phyloP scores from a whole-genome alignment of 495 filamentous ascomycete species.

The Geoglossum glabrum region DNA sequence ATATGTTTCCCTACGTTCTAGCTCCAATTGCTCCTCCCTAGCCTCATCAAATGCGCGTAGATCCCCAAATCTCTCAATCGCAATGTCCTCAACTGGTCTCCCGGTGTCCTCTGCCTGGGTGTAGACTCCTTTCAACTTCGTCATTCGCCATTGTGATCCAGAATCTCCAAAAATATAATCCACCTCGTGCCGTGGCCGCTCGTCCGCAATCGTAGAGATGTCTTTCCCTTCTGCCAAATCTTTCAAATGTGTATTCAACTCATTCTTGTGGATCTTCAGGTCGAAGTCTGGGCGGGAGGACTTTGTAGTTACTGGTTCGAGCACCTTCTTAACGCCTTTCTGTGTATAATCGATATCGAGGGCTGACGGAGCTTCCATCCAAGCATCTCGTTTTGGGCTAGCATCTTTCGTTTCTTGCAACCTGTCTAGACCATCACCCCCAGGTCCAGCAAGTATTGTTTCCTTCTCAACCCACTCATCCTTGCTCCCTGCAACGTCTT shows the following conservation, averaged over 20 bases:
- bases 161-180: conserved; percentile 76
- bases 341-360: conserved; percentile 75
- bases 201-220: conserved; percentile 28
- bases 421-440: conserved; percentile 20
- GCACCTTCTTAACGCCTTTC: conserved; percentile 32
- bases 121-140: conserved; percentile 73
- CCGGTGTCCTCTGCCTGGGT: conserved; percentile 55
- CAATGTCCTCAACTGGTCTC: conserved; percentile 54
- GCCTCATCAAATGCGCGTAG: conserved; percentile 80
- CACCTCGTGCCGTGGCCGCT: conserved; percentile 40
- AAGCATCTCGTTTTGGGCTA: conserved; percentile 49
- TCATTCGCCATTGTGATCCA: conserved; percentile 90
- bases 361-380: conserved; percentile 80
- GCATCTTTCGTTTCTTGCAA: conserved; percentile 9
- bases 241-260: conserved; percentile 56
- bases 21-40: conserved; percentile 80
- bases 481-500: conserved; percentile 5
- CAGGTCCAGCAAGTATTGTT: conserved; percentile 14
- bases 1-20: conserved; percentile 69
- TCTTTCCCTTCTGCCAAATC: conserved; percentile 33
- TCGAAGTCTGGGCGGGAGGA: conserved; percentile 45
- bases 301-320: conserved; percentile 21
- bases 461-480: conserved; percentile 10
- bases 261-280: conserved; percentile 59
- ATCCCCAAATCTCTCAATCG: conserved; percentile 60